A percentile compares a stretch with the other conserved stretches of the same genome.
Conservation (phyloP, 805 yeast species). For the Saccharomycopsis capsularis region DNA sequence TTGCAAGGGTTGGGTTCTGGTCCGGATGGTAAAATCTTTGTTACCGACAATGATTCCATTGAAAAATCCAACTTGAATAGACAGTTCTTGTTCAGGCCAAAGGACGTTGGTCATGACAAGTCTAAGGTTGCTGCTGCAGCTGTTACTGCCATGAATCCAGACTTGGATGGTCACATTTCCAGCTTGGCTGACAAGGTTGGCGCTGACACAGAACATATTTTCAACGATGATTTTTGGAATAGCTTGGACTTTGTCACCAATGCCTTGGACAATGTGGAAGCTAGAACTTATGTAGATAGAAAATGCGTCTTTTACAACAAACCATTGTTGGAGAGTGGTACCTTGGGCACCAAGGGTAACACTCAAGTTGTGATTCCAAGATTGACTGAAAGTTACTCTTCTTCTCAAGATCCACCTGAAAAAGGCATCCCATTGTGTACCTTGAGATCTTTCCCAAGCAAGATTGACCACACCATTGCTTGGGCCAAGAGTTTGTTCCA, state of each 20-base stretch:
- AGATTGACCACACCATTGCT: slow-evolving; percentile 97
- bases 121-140: slow-evolving; percentile 88
- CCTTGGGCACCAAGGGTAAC: slow-evolving; percentile 97
- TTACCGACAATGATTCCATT: slow-evolving; percentile 92
- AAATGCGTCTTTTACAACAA: slow-evolving; percentile 90
- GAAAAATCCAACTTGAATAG: slow-evolving; percentile 95
- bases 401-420: slow-evolving; percentile 98
- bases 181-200: slow-evolving; percentile 85
- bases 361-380: slow-evolving; percentile 94
- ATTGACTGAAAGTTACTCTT: slow-evolving; percentile 90
- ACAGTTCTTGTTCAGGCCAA: slow-evolving; percentile 90
- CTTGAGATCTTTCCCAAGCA: slow-evolving; percentile 93
- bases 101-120: slow-evolving; percentile 87
- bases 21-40: slow-evolving; percentile 71
- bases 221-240: slow-evolving; percentile 81
- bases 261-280: slow-evolving; percentile 96
- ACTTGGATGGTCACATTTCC: slow-evolving; percentile 67
- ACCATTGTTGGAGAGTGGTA: slow-evolving; percentile 92
- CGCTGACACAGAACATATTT: slow-evolving; percentile 81
- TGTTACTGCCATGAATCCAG: slow-evolving; percentile 80
- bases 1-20: slow-evolving; percentile 93
- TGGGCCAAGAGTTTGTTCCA: slow-evolving; percentile 97
- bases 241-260: slow-evolving; percentile 84
- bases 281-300: slow-evolving; percentile 95
- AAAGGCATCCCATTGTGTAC: slow-evolving; percentile 96